phyloP scores from a whole-genome alignment of 495 filamentous ascomycete species.

The Lepidopterella palustris region DNA sequence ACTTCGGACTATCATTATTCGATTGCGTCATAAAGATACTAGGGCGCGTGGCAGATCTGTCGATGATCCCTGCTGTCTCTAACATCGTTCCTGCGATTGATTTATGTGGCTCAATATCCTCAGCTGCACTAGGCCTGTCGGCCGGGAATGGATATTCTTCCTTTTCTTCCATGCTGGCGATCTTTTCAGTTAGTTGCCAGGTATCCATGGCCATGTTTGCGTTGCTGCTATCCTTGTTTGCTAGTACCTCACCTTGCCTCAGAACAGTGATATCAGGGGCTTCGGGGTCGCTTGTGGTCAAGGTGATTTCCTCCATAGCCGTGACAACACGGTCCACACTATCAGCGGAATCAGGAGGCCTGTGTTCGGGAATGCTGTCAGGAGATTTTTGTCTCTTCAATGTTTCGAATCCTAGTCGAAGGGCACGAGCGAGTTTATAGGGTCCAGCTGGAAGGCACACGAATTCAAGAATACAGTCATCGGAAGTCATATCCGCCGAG shows the following conservation, averaged over 20 bases:
- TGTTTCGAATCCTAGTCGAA: not conserved
- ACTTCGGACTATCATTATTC: not conserved
- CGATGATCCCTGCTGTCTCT: not conserved
- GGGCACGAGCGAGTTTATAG: conserved; percentile 3
- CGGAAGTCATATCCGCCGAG: not conserved
- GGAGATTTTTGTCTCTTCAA: not conserved
- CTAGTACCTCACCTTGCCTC: not conserved
- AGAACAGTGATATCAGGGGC: not conserved
- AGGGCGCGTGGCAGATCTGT: not conserved
- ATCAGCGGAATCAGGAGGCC: not conserved
- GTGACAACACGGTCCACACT: not conserved
- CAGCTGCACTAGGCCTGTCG: not conserved
- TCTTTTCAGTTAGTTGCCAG: not conserved
- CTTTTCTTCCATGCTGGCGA: not conserved
- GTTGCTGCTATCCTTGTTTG: conserved; percentile 4
- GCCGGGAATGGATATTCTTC: conserved; percentile 5
- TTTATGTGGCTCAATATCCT: not conserved
- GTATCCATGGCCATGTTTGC: conserved; percentile 2
- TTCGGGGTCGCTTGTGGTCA: not conserved
- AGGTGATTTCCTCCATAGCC: not conserved
- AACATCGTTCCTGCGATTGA: not conserved
- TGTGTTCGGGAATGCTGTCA: not conserved
- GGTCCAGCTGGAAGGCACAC: conserved; percentile 4
- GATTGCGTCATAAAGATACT: not conserved
- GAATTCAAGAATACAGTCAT: conserved; percentile 1